Evolutionary conservation across 306 rosid species (phyloP).

Genomic region (Prunus mongolica): DNA sequence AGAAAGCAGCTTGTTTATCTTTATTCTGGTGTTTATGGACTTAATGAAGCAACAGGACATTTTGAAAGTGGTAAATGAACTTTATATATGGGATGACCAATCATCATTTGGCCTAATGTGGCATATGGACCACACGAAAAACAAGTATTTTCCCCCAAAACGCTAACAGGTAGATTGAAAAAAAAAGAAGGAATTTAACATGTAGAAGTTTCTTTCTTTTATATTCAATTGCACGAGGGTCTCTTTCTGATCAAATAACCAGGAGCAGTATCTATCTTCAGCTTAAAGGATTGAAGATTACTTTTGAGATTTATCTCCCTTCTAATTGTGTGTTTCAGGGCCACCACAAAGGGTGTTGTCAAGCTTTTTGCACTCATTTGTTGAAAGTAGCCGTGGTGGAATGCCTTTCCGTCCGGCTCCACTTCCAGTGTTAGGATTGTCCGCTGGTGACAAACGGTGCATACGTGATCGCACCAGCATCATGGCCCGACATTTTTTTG

Average conservation of each 20-base stretch:
- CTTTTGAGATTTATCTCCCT: conserved; percentile 8
- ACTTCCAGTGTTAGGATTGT: conserved; percentile 83
- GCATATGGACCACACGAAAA: not conserved
- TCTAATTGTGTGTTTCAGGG: conserved; percentile 48
- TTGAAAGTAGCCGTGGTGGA: conserved; percentile 89
- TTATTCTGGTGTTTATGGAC: not conserved
- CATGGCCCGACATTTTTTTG: conserved; percentile 99
- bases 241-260: not conserved
- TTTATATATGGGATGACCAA: not conserved
- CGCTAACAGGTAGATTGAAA: too few species aligned
- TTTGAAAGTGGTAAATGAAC: not conserved
- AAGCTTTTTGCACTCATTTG: conserved; percentile 84
- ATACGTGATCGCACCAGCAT: conserved; percentile 94
- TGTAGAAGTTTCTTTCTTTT: not conserved
- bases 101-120: not conserved
- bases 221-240: not conserved
- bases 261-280: not conserved
- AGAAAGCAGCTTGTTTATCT: not conserved
- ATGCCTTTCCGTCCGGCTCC: conserved; percentile 79
- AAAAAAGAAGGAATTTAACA: not conserved
- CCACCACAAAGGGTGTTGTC: conserved; percentile 93
- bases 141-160: not conserved
- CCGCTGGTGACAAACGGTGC: conserved; percentile 92
- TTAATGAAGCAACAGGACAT: not conserved
- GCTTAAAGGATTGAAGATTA: not conserved